Conservation (phyloP, 495 filamentous ascomycete genomes). For the Sporormia fimetaria region DNA sequence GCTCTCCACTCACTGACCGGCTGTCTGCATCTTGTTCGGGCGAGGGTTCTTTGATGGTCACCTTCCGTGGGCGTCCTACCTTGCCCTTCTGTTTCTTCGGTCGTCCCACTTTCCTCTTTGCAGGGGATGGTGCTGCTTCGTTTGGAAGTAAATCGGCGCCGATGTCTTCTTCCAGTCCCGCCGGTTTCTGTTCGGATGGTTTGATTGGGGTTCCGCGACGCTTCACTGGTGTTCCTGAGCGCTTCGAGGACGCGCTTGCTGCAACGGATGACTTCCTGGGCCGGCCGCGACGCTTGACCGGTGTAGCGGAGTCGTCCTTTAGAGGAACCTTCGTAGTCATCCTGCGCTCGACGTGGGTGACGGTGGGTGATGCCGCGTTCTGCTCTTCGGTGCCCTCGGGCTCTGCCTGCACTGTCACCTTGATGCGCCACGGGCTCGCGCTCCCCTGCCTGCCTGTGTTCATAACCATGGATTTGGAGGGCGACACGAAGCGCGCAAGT, state of each 20-base stretch:
- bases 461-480: conserved; percentile 32
- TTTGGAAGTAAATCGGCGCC: background rate
- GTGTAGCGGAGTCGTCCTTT: conserved; percentile 24
- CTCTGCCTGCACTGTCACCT: conserved; percentile 35
- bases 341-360: conserved; percentile 13
- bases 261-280: conserved; percentile 17
- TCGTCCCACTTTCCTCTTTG: too few species aligned
- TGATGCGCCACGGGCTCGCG: conserved; percentile 33
- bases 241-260: conserved; percentile 10
- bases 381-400: conserved; percentile 23
- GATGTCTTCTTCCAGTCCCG: conserved; percentile 2
- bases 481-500: conserved; percentile 18
- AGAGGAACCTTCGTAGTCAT: conserved; percentile 28
- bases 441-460: conserved; percentile 22
- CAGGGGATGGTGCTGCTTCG: background rate
- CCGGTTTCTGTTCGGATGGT: conserved; percentile 4
- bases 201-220: conserved; percentile 26
- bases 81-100: too few species aligned
- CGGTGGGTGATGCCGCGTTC: conserved; percentile 22
- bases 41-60: too few species aligned
- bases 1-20: too few species aligned
- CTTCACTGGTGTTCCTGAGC: too few species aligned
- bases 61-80: too few species aligned
- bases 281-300: conserved; percentile 25
- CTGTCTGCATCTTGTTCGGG: too few species aligned